Percentiles rank a stretch among this genome's conserved stretches.
These are phyloP conservation scores for Acanthamoeba sp. DNA, from an alignment of 208 protist genomes.

Conservation along the genomic window DNA sequence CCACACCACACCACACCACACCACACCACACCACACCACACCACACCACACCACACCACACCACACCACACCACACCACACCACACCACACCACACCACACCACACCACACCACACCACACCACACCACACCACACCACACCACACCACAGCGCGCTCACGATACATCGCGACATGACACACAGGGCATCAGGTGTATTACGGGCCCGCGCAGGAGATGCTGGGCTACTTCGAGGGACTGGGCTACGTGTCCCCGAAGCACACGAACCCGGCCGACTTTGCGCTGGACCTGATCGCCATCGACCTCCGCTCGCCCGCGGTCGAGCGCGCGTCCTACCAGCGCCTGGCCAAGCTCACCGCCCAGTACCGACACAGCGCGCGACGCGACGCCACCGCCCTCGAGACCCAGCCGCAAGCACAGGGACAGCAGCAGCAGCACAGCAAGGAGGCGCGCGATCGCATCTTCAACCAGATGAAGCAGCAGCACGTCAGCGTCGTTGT, in stretches of 20 bases:
- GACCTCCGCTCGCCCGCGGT: not conserved
- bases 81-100: too few species aligned
- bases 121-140: too few species aligned
- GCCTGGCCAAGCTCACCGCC: not conserved
- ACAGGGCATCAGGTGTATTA: slow-evolving; percentile 9
- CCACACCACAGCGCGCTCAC: too few species aligned
- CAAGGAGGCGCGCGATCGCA: not conserved
- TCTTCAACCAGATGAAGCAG: slow-evolving; percentile 28
- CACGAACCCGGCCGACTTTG: slow-evolving; percentile 77
- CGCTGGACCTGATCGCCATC: slow-evolving; percentile 16
- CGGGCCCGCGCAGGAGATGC: not conserved
- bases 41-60: not conserved
- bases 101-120: not conserved
- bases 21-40: not conserved
- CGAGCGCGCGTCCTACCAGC: not conserved
- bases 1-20: too few species aligned
- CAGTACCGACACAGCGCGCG: not conserved
- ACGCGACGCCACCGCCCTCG: not conserved
- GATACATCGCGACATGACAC: not conserved
- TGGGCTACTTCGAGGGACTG: slow-evolving; percentile 21
- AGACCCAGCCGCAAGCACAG: not conserved
- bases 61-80: not conserved
- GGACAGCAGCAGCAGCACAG: not conserved
- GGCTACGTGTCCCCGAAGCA: slow-evolving; percentile 71
- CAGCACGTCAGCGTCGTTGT: not conserved